Percentiles rank a stretch among this genome's conserved stretches.
These are phyloP conservation scores for Nematodospora anomalae DNA, from an alignment of 1,139 yeast species.

Conservation along the genomic window DNA sequence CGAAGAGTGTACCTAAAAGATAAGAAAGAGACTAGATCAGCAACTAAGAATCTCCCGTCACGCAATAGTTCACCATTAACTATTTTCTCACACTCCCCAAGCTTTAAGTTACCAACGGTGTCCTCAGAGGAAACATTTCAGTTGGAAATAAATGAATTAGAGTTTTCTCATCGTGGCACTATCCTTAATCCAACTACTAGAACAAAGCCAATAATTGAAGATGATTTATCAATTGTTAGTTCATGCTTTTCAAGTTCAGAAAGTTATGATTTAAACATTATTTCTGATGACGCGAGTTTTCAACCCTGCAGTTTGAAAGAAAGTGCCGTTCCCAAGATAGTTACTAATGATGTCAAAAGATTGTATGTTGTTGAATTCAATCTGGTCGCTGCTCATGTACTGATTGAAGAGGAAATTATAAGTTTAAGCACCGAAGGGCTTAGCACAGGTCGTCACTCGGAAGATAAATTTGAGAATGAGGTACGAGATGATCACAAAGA, in stretches of 20 bases:
- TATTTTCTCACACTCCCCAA: background rate
- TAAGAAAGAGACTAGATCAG: background rate
- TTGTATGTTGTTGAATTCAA: slow-evolving; percentile 3
- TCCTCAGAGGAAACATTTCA: background rate
- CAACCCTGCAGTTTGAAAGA: slow-evolving; percentile 3
- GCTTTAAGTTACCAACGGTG: background rate
- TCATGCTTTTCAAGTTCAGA: slow-evolving; percentile 4
- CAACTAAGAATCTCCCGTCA: background rate
- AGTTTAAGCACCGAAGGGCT: background rate
- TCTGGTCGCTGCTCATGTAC: slow-evolving; percentile 4
- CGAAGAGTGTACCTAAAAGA: background rate
- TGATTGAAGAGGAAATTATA: slow-evolving; percentile 3
- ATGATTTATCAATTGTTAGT: slow-evolving; percentile 5
- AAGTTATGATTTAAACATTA: slow-evolving; percentile 5
- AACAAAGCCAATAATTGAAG: slow-evolving; percentile 1
- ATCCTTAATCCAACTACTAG: slow-evolving; percentile 5
- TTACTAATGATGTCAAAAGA: slow-evolving; percentile 3
- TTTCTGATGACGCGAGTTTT: slow-evolving; percentile 11
- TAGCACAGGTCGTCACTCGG: too few species aligned
- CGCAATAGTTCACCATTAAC: too few species aligned
- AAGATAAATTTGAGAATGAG: too few species aligned
- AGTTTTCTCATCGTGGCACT: slow-evolving; percentile 12
- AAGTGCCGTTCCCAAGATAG: background rate
- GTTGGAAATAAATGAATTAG: slow-evolving; percentile 9
- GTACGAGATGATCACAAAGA: background rate